These are phyloP conservation scores for Suillus lakei DNA, from an alignment of 768 basidiomycete species.

Conservation along the genomic window DNA sequence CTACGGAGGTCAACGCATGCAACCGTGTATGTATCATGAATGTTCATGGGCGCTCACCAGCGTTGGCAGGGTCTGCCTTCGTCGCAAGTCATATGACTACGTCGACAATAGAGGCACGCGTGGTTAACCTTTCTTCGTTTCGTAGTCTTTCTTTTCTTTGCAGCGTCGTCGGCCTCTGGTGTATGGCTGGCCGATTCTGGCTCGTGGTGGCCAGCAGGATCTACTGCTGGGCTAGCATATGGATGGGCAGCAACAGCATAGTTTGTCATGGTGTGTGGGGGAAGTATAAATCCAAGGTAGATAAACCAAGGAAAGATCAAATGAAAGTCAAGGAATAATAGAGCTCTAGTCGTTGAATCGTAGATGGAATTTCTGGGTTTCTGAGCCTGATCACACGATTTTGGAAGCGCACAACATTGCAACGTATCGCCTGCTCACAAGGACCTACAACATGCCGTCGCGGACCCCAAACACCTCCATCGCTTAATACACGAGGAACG, in stretches of 20 bases:
- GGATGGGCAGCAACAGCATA: slow-evolving; percentile 28
- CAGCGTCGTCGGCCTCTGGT: slow-evolving; percentile 34
- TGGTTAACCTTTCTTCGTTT: slow-evolving; percentile 90
- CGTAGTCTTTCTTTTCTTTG: slow-evolving; percentile 47
- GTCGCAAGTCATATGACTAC: slow-evolving; percentile 93
- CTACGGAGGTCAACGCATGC: slow-evolving; percentile 43
- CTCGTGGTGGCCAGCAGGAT: slow-evolving; percentile 23
- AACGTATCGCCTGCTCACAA: slow-evolving; percentile 9
- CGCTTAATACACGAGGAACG: background rate
- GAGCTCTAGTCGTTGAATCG: background rate
- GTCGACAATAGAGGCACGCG: slow-evolving; percentile 91
- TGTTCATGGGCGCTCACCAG: slow-evolving; percentile 62
- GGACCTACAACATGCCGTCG: slow-evolving; percentile 4
- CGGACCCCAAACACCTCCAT: slow-evolving; percentile 8
- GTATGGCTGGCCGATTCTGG: slow-evolving; percentile 20
- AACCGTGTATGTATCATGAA: slow-evolving; percentile 15
- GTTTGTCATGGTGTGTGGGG: slow-evolving; percentile 26
- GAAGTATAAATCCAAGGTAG: background rate
- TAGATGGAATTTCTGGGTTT: background rate
- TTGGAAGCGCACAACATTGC: slow-evolving; percentile 4
- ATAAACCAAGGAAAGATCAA: background rate
- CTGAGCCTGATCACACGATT: slow-evolving; percentile 10
- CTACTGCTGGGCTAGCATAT: slow-evolving; percentile 26
- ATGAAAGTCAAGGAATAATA: background rate
- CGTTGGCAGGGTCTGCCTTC: slow-evolving; percentile 90